Evolutionary conservation across 192 early-diverging fungal genomes (phyloP).

Genomic region (Phycomyces nitens): DNA sequence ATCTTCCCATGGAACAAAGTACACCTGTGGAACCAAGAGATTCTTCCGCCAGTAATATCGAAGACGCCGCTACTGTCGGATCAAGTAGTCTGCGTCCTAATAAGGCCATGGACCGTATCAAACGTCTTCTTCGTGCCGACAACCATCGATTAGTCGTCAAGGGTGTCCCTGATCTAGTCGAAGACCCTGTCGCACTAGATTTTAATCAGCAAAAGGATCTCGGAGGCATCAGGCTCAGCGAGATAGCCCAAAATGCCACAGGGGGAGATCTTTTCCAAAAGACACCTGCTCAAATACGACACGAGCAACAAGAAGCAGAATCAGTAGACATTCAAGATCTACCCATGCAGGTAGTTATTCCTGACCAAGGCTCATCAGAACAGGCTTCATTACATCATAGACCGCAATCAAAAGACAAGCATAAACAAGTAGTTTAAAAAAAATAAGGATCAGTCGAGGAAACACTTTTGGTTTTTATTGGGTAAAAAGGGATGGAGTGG

Average conservation of each 20-base stretch:
- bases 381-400: no score
- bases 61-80: neutral
- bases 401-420: no score
- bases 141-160: slow-evolving; percentile 12
- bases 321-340: no score
- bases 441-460: no score
- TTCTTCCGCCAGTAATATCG: neutral
- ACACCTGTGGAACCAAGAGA: neutral
- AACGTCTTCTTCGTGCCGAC: no score
- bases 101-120: neutral
- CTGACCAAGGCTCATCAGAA: no score
- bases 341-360: no score
- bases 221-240: neutral
- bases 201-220: slow-evolving; percentile 12
- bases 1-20: slow-evolving; percentile 28
- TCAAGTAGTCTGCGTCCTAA: neutral
- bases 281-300: neutral
- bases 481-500: no score
- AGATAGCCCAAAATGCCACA: slow-evolving; percentile 10
- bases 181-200: slow-evolving; percentile 23
- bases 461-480: no score
- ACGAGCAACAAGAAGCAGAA: no score
- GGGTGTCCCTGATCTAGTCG: slow-evolving; percentile 32
- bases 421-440: no score
- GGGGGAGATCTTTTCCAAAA: slow-evolving; percentile 25